phyloP scores from a whole-genome alignment of 2,329 filamentous ascomycete genomes.

The Colletotrichum acutatum region DNA sequence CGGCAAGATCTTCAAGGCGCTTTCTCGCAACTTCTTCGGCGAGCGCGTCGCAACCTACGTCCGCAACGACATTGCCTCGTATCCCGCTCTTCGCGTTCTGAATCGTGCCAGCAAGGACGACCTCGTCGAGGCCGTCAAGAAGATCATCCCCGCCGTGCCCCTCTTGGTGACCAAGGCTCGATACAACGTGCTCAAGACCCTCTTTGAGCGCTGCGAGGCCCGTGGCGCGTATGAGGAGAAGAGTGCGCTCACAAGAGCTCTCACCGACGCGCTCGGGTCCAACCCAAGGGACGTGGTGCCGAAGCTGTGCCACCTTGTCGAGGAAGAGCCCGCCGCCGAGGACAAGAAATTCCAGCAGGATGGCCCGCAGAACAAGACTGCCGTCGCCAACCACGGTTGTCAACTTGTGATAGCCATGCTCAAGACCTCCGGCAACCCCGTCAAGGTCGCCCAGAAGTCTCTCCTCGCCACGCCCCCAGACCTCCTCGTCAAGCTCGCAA shows the following conservation, averaged over 20 bases:
- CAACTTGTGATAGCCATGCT: conserved; percentile 86
- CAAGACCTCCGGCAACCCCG: conserved; percentile 74
- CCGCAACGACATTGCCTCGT: conserved; percentile 90
- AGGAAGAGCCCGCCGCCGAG: conserved; percentile 41
- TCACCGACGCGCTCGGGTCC: conserved; percentile 59
- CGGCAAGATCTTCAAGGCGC: conserved; percentile 88
- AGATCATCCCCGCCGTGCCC: conserved; percentile 78
- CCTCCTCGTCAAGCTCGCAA: conserved; percentile 73
- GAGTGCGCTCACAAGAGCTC: conserved; percentile 57
- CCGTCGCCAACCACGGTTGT: conserved; percentile 76
- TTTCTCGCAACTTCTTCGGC: conserved; percentile 84
- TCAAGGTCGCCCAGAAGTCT: conserved; percentile 78
- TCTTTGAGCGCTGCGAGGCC: conserved; percentile 84
- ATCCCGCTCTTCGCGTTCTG: conserved; percentile 85
- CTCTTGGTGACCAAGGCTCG: conserved; percentile 80
- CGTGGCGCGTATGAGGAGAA: conserved; percentile 69
- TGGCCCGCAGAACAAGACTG: conserved; percentile 65
- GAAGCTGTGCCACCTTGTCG: conserved; percentile 59
- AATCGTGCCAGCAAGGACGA: conserved; percentile 90
- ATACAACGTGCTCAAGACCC: conserved; percentile 80
- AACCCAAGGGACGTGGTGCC: conserved; percentile 60
- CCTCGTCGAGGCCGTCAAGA: conserved; percentile 76
- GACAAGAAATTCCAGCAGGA: conserved; percentile 50
- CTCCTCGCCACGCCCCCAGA: conserved; percentile 68
- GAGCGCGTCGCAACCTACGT: conserved; percentile 83